Conservation (phyloP, 805 yeast genomes). For the Nakazawaea ernobii region DNA sequence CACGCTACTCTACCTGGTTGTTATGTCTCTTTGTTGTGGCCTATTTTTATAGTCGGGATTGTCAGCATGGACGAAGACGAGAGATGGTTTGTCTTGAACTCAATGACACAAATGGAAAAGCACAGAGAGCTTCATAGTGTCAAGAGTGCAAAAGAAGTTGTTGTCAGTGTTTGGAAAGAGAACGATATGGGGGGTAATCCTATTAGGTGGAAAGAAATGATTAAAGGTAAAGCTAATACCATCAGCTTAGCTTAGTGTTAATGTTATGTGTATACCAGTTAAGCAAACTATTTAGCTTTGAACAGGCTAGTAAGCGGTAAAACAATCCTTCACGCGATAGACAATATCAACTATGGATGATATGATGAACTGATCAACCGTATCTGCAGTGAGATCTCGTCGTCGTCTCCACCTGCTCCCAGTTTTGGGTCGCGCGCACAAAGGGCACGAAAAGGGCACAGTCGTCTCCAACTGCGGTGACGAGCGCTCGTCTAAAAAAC, state of each 20-base stretch:
- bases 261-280: neutral
- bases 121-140: constrained; percentile 32
- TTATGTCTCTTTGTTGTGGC: constrained; percentile 35
- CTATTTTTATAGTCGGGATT: constrained; percentile 33
- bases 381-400: neutral
- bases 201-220: constrained; percentile 32
- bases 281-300: no score
- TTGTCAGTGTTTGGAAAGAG: constrained; percentile 34
- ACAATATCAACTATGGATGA: no score
- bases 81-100: constrained; percentile 32
- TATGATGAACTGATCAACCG: no score
- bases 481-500: neutral
- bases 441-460: no score
- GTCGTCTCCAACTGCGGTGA: no score
- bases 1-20: constrained; percentile 22
- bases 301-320: no score
- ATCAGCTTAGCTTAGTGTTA: constrained; percentile 30
- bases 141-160: constrained; percentile 28
- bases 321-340: no score
- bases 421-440: no score
- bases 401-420: constrained; percentile 1
- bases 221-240: constrained; percentile 28
- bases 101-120: constrained; percentile 28
- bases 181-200: constrained; percentile 25
- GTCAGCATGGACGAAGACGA: constrained; percentile 28